Percentiles rank a stretch among this genome's conserved stretches.
Evolutionary conservation across 2,329 filamentous ascomycete genomes (phyloP).

Genomic region (Diaporthe ilicicola): DNA sequence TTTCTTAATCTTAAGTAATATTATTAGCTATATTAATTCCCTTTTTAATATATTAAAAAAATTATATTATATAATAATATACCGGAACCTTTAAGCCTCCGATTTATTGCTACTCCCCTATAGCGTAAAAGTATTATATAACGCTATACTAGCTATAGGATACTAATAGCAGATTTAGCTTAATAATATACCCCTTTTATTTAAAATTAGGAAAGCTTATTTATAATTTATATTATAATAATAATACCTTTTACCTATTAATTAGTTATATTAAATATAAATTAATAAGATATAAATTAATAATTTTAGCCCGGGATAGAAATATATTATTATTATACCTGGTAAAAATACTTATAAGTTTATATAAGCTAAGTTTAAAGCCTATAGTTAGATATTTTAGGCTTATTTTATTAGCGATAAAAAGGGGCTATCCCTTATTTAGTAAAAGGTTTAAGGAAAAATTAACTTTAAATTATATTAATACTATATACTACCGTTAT

Average conservation of each 20-base stretch:
- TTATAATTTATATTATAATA: neutral
- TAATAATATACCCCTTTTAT: neutral
- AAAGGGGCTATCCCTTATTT: neutral
- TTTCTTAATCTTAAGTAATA: neutral
- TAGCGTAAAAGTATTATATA: neutral
- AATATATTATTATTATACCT: neutral
- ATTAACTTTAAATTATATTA: neutral
- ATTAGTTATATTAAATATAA: neutral
- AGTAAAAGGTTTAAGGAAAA: neutral
- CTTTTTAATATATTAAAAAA: neutral
- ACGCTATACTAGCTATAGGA: neutral
- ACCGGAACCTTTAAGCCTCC: neutral
- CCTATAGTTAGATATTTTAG: neutral
- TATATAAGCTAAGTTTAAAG: neutral
- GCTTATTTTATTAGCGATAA: neutral
- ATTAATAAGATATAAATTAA: no score
- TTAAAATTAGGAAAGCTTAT: neutral
- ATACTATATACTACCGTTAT: neutral
- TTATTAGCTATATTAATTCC: neutral
- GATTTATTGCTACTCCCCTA: neutral
- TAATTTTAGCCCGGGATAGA: no score
- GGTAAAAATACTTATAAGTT: neutral
- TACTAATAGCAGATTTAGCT: neutral
- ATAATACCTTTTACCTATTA: neutral
- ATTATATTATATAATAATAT: neutral